Conservation (phyloP, 495 filamentous ascomycete species). For the Neurospora cerealis region DNA sequence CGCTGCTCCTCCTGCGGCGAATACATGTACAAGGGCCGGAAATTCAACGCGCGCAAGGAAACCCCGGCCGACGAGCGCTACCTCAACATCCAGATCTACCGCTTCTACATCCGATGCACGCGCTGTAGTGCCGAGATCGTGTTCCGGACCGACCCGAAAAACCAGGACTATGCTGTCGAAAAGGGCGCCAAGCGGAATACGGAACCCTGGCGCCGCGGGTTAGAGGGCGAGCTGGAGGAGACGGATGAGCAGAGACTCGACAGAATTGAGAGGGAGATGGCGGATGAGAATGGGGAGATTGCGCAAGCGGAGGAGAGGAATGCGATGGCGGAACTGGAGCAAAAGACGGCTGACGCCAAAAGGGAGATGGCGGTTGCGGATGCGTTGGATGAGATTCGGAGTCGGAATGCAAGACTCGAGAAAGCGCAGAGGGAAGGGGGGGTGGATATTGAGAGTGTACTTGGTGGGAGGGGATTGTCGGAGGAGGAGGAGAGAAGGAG, state of each 20-base stretch:
- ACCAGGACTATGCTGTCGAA: constrained; percentile 72
- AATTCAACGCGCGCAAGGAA: constrained; percentile 96
- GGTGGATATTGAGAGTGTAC: constrained; percentile 36
- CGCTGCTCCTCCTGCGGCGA: constrained; percentile 85
- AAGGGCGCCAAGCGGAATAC: constrained; percentile 83
- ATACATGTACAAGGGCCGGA: constrained; percentile 93
- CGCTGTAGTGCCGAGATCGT: constrained; percentile 83
- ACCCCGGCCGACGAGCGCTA: constrained; percentile 81
- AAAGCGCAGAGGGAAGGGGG: constrained; percentile 52
- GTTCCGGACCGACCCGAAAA: constrained; percentile 90
- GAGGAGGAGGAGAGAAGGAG: constrained; percentile 47
- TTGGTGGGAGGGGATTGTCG: constrained; percentile 11
- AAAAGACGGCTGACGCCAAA: constrained; percentile 83
- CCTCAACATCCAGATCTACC: constrained; percentile 76
- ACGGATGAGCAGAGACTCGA: constrained; percentile 86
- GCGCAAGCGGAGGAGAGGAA: constrained; percentile 50
- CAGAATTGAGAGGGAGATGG: constrained; percentile 63
- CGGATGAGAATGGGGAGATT: constrained; percentile 34
- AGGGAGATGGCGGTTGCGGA: constrained; percentile 96
- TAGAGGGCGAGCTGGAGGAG: constrained; percentile 45
- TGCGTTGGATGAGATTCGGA: constrained; percentile 89
- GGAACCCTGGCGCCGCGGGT: constrained; percentile 72
- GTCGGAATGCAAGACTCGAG: constrained; percentile 78
- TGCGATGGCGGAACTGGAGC: constrained; percentile 82
- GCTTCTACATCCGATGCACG: constrained; percentile 94